These are phyloP conservation scores for Scenedesmus sp. DNA, from an alignment of 163 green algal genomes.

Conservation along the genomic window DNA sequence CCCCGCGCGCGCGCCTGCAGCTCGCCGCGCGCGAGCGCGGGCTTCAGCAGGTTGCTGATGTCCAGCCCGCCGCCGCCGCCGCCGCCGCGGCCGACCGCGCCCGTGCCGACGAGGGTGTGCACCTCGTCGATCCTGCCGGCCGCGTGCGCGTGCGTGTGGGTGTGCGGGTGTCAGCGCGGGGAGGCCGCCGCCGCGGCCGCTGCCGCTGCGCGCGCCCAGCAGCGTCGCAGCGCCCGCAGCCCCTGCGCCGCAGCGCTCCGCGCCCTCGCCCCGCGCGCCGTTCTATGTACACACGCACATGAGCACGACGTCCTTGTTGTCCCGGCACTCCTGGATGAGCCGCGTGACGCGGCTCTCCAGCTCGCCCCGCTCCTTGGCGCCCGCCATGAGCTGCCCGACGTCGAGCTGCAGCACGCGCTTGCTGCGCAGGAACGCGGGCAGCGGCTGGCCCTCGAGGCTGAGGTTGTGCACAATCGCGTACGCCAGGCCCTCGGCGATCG, in stretches of 20 bases:
- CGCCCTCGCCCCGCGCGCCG: neutral
- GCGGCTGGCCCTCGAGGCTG: slow-evolving; percentile 67
- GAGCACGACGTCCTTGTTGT: slow-evolving; percentile 85
- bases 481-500: slow-evolving; percentile 93
- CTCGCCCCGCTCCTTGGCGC: slow-evolving; percentile 95
- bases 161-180: too few species aligned
- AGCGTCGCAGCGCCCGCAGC: too few species aligned
- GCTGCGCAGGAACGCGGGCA: slow-evolving; percentile 78
- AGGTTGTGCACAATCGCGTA: slow-evolving; percentile 70
- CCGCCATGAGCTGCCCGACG: slow-evolving; percentile 83
- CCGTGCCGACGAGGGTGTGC: slow-evolving; percentile 92
- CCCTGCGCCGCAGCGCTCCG: too few species aligned
- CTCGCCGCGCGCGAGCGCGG: slow-evolving; percentile 81
- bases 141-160: neutral
- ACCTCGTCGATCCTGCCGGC: slow-evolving; percentile 91
- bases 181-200: too few species aligned
- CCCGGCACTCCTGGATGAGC: slow-evolving; percentile 79
- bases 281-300: slow-evolving; percentile 70
- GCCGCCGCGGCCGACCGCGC: slow-evolving; percentile 65
- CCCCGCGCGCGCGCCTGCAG: slow-evolving; percentile 64
- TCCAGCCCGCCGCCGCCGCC: slow-evolving; percentile 76
- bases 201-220: too few species aligned
- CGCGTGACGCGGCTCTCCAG: slow-evolving; percentile 90
- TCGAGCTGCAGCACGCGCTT: slow-evolving; percentile 93
- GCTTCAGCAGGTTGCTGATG: slow-evolving; percentile 90